These are phyloP conservation scores for Phoenix dactylifera DNA, from an alignment of 176 grass and related monocot genomes.

Conservation along the genomic window DNA sequence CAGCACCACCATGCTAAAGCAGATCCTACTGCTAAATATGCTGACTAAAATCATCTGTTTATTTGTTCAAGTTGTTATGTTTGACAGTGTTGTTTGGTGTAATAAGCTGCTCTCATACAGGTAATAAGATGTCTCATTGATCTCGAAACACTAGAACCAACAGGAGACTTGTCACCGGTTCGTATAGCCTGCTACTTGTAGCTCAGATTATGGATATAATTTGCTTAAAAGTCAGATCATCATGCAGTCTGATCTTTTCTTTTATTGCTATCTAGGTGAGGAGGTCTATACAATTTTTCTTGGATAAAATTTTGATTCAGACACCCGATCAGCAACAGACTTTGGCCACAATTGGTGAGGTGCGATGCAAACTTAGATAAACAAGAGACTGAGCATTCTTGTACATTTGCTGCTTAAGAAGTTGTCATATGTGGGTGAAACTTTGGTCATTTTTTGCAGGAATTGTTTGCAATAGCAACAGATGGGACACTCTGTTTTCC, in stretches of 20 bases:
- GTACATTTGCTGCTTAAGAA: too few species aligned
- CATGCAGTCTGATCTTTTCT: too few species aligned
- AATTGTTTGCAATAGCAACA: constrained; percentile 90
- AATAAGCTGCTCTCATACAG: constrained; percentile 19
- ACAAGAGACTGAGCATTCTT: too few species aligned
- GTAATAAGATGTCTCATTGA: constrained; percentile 93
- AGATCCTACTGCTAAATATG: too few species aligned
- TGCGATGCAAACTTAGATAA: constrained; percentile 14
- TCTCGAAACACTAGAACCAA: constrained; percentile 75
- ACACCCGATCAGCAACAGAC: constrained; percentile 75
- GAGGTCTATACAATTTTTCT: constrained; percentile 85
- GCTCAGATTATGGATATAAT: not conserved
- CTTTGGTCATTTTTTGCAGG: constrained; percentile 35
- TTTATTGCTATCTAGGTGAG: constrained; percentile 47
- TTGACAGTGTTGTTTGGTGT: too few species aligned
- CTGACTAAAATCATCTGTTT: too few species aligned
- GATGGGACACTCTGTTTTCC: constrained; percentile 95
- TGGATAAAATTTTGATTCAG: constrained; percentile 74
- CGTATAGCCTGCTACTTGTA: constrained; percentile 23
- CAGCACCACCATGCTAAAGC: too few species aligned
- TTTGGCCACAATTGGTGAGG: constrained; percentile 84
- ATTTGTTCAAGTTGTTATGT: too few species aligned
- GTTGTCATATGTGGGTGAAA: not conserved
- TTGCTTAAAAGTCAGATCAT: too few species aligned
- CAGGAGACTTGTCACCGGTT: constrained; percentile 83